Evolutionary conservation across 495 filamentous ascomycete species (phyloP).

Genomic region (Penicillium silybi): DNA sequence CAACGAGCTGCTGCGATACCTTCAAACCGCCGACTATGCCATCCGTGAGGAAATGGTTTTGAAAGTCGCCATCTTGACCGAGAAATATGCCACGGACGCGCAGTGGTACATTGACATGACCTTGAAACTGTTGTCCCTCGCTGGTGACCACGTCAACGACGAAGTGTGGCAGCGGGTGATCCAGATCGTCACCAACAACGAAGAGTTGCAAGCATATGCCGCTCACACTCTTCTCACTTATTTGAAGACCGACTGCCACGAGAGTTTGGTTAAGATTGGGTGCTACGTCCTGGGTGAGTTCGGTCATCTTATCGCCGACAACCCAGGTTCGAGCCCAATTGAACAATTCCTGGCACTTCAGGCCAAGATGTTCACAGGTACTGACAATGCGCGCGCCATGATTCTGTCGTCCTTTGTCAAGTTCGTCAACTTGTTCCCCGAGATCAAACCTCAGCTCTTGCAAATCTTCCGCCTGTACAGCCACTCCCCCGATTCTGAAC

Average conservation of each 20-base stretch:
- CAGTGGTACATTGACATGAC: slow-evolving; percentile 99
- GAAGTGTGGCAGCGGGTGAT: slow-evolving; percentile 99
- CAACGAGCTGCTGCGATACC: slow-evolving; percentile 85
- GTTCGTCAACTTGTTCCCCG: slow-evolving; percentile 96
- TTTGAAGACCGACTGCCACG: slow-evolving; percentile 88
- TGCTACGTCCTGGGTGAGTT: slow-evolving; percentile 96
- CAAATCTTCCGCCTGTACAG: slow-evolving; percentile 89
- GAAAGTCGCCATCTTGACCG: slow-evolving; percentile 96
- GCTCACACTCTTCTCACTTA: slow-evolving; percentile 88
- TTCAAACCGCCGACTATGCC: slow-evolving; percentile 94
- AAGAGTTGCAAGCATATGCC: slow-evolving; percentile 94
- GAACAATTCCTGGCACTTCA: slow-evolving; percentile 96
- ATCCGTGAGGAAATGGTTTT: slow-evolving; percentile 99
- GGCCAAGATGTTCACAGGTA: slow-evolving; percentile 82
- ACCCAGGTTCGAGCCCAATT: slow-evolving; percentile 87
- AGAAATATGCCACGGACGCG: slow-evolving; percentile 97
- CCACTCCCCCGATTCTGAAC: slow-evolving; percentile 88
- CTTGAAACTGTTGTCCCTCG: slow-evolving; percentile 88
- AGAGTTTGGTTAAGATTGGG: slow-evolving; percentile 95
- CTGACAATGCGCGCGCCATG: slow-evolving; percentile 85
- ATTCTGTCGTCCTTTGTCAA: slow-evolving; percentile 94
- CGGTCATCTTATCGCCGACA: slow-evolving; percentile 96
- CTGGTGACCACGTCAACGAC: slow-evolving; percentile 97
- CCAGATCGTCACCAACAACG: slow-evolving; percentile 99
- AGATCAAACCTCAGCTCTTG: slow-evolving; percentile 94